Evolutionary conservation across 2,329 filamentous ascomycete genomes (phyloP).

Genomic region (Penicillium concentricum): DNA sequence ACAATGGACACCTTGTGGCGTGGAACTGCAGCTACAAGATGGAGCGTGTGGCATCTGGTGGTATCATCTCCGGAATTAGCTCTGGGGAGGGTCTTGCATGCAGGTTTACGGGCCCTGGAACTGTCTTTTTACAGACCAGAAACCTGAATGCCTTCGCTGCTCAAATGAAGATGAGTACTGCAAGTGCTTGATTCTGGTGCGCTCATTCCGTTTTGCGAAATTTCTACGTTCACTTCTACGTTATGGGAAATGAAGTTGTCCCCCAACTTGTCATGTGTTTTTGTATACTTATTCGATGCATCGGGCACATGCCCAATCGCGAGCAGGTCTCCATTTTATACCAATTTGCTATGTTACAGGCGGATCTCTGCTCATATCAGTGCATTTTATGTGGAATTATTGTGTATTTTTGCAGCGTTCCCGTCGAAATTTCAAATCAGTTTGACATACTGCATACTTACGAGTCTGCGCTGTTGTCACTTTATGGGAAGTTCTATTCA

Average conservation of each 20-base stretch:
- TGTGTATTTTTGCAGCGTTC: neutral
- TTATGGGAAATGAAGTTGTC: neutral
- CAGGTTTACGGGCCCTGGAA: slow-evolving; percentile 88
- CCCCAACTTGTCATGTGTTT: neutral
- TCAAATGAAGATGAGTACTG: slow-evolving; percentile 50
- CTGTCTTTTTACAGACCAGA: slow-evolving; percentile 87
- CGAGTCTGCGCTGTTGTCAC: neutral
- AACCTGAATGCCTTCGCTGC: slow-evolving; percentile 67
- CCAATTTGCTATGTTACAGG: neutral
- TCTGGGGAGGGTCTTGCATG: slow-evolving; percentile 88
- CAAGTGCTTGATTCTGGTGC: slow-evolving; percentile 18
- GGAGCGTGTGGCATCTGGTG: slow-evolving; percentile 84
- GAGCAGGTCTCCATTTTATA: slow-evolving; percentile 2
- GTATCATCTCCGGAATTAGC: slow-evolving; percentile 82
- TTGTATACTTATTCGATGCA: neutral
- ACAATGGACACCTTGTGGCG: slow-evolving; percentile 89
- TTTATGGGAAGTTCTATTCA: too few species aligned
- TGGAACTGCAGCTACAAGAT: slow-evolving; percentile 96
- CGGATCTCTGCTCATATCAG: neutral
- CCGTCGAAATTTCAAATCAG: neutral
- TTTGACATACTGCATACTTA: neutral
- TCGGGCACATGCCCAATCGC: neutral
- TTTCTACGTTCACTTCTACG: neutral
- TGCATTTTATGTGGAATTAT: neutral
- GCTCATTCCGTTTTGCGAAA: neutral